Base-by-base conservation (phyloP, 2,329 filamentous ascomycete genomes). In the Pseudocercospora eumusae region DNA sequence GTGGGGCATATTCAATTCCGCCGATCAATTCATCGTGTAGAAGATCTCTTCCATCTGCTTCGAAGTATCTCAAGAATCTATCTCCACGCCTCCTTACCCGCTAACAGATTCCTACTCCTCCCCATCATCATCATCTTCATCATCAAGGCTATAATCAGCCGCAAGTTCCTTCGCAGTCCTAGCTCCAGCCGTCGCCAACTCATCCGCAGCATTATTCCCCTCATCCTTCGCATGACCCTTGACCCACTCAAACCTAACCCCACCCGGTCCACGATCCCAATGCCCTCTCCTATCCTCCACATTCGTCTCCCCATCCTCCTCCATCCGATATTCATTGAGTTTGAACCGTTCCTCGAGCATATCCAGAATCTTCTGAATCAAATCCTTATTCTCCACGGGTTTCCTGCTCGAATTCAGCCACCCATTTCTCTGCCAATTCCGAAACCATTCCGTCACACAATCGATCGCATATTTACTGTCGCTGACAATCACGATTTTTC, bases 391-490 rank as follows among this genome's bases (percentile, higher is more conserved):
- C 79, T 93, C 89, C 7, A 98, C 93, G 0, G 84, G 77, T 62
- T 88, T 88, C 9, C 86, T 86, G 0, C 82, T 79, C 2, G 85
- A 78, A n/a, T 87, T 96, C 73, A 83, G 84, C 93, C 93, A 99
- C 5, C 83, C 83, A 69, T 93, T 88, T 60, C 77, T 82, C 66
- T 86, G 81, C 95, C 95, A 98, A 60, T 84, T 87, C 21, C 78
- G 76, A 71, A 87, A 92, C 93, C 95, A 99, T 49, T 87, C 83
- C 0, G 88, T 96, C 25, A 92, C 86, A 72, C 93, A 98, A 68
- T 93, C 88, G 76, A 97, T 96, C 1, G 91, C 84, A 78, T 98
- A 98, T 71, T 88, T 87, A 76, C 90, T 95, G 77, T 99, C 95
- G n/a, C 88, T 92, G 73, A 88, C 84, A 67, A 99, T 96, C 60